Evolutionary conservation across 148 eudicot species (phyloP), one percentile per base, ranked within the genome.

Genomic region (Rhododendron williamsianum): DNA sequence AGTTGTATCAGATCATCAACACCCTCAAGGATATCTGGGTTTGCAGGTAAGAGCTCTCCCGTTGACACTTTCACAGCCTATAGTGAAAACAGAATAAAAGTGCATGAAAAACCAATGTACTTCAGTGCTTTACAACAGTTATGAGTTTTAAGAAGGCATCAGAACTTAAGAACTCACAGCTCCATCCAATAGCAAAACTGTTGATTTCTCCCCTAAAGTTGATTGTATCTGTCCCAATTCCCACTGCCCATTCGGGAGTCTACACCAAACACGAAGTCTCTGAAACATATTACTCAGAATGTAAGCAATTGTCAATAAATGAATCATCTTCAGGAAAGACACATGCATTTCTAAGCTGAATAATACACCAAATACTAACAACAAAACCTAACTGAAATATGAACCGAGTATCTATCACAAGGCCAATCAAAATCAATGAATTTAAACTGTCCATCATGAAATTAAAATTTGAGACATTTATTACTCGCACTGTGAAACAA

Each of bases 181-280:
- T 84, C 93, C 96, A 86, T 90, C 91, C 67, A 85, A 86, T 33
- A 95, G 92, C 81, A 89, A 85, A 85, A 94, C 93, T 85, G 84
- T 85, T 35, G 98, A 92, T 88, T 92, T 92, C 43, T 91, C 93
- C 83, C 91, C 94, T 48, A 87, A 87, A 72, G 92, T 91, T 91
- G 99, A 90, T 84, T 89, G 90, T 88, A 95, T 92, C 54, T 86
- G 89, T 87, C 99, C 99, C 54, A 86, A 85, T 79, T 93, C 94
- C 98, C 98, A 97, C 51, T 88, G 90, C 80, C 94, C 93, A 88
- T 92, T 90, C 46, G 85, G 88, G 11, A 90, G 91, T 63, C 87
- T 92, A 86, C 96, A 95, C 99, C 99, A 97, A 58, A 93, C 92
- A 81, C 91, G 91, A 80, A 95, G 98, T 92, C 92, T 95, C 99